Conservation (phyloP, 192 early-diverging fungal genomes). For the Entophlyctis luteolus region DNA sequence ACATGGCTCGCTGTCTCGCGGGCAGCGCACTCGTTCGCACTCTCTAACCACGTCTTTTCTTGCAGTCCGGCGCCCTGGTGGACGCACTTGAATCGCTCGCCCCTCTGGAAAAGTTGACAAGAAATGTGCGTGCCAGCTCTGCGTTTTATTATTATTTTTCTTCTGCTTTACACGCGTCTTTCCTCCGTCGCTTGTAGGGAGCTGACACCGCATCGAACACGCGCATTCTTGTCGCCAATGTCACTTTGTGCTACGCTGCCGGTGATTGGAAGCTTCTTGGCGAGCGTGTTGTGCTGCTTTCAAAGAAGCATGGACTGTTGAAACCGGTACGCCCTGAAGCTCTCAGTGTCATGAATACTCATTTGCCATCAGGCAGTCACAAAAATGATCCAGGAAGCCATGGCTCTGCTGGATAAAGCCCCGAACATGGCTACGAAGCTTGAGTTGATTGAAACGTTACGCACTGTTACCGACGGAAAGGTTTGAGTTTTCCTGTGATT, state of each 20-base stretch:
- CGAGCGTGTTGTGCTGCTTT: constrained; percentile 83
- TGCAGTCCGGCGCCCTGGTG: constrained; percentile 60
- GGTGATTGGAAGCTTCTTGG: constrained; percentile 86
- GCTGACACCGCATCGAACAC: constrained; percentile 86
- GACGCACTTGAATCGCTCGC: constrained; percentile 88
- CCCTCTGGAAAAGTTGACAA: constrained; percentile 89
- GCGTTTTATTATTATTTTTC: neutral
- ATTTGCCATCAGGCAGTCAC: constrained; percentile 70
- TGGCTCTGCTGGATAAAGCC: constrained; percentile 81
- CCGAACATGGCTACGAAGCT: constrained; percentile 77
- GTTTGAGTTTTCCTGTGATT: constrained; percentile 39
- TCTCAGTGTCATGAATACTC: neutral
- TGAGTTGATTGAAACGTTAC: constrained; percentile 88
- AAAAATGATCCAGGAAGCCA: constrained; percentile 91
- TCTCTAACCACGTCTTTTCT: too few relatives aligned
- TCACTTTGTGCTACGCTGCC: constrained; percentile 67
- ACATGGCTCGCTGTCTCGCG: too few relatives aligned
- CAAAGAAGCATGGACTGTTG: constrained; percentile 96
- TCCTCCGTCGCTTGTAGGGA: constrained; percentile 42
- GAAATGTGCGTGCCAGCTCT: constrained; percentile 60
- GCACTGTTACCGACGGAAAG: constrained; percentile 96
- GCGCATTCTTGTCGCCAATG: constrained; percentile 75
- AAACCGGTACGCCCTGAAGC: constrained; percentile 46
- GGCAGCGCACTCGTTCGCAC: too few relatives aligned
- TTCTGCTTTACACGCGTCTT: neutral